Evolutionary conservation across 441 rosid species (phyloP).

Genomic region (Erodium chrysanthum): DNA sequence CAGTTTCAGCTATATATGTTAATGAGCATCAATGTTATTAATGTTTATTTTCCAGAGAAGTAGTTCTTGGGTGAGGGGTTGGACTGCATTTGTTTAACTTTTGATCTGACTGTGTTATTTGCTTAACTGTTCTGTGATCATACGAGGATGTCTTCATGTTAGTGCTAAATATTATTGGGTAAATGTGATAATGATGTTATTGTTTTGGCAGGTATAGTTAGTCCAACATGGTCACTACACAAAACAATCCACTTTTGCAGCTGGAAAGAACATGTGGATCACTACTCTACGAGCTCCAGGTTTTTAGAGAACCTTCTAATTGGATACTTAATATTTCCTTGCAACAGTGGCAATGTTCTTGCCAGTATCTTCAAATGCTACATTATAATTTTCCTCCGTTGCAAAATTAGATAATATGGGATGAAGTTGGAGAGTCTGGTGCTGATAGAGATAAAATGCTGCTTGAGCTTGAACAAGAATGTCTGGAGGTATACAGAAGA

Average conservation of each 20-base stretch:
- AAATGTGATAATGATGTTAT: background rate
- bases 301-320: background rate
- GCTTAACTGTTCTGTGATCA: background rate
- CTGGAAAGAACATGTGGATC: slow-evolving; percentile 68
- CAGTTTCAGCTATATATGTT: background rate
- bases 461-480: slow-evolving; percentile 86
- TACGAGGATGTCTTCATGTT: background rate
- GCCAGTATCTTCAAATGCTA: background rate
- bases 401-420: slow-evolving; percentile 67
- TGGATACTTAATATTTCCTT: background rate
- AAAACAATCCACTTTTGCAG: slow-evolving; percentile 47
- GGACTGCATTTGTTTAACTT: background rate
- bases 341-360: slow-evolving; percentile 4
- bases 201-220: slow-evolving; percentile 19
- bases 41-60: background rate
- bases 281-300: slow-evolving; percentile 42
- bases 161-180: background rate
- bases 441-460: slow-evolving; percentile 72
- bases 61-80: background rate
- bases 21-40: background rate
- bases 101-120: background rate
- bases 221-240: slow-evolving; percentile 35
- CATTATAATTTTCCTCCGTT: background rate
- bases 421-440: slow-evolving; percentile 92
- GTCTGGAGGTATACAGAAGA: slow-evolving; percentile 83